Base-by-base conservation (phyloP, 1,284 basidiomycete species). In the Tylopilus sp. region DNA sequence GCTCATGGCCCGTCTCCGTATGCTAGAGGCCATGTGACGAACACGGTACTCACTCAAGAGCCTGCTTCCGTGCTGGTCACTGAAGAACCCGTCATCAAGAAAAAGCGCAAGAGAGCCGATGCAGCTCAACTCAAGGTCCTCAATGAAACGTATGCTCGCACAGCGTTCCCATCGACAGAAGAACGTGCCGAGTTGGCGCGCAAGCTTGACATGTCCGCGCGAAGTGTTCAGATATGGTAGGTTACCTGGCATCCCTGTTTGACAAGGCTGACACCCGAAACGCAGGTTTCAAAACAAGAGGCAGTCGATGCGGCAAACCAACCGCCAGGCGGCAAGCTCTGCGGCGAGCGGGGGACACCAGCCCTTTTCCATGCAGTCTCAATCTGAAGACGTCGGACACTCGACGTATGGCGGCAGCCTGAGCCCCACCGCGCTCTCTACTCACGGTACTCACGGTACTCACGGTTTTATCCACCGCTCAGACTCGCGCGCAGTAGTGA, bases 221-320 rank as follows among this genome's bases (percentile, higher is more conserved):
- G 88, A 57, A 89, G 86, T 57, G 88, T 91, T 55, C 88, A 91
- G 66, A 91, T 91, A 55, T 91, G 88, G 88, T 88, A 66, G 58
- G 77, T 59, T 48, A 38, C 51, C 57, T 48, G 52, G 46, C 48
- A 38, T 38, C 40, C 41, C 45, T 51, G 45, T 35, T 63, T 50
- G 48, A 60, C 48, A 51, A 44, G 21, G 31, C 55, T 59, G 56
- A 59, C 49, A 52, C 37, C 39, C 53, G 54, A 54, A 53, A 51
- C 57, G 26, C 26, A 89, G 86, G 86, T 90, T 90, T 72, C 88
- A 90, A 71, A 90, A 90, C 63, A 88, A 88, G 71, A 75, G 87
- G 49, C 88, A 90, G 65, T 80, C 84, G 15, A 84, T 83, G 81
- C 77, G 85, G 48, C 84, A 87, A 68, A 85, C 82, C 14, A 80